Conservation (phyloP, 2,329 filamentous ascomycete species). For the Tolypocladium inflatum region DNA sequence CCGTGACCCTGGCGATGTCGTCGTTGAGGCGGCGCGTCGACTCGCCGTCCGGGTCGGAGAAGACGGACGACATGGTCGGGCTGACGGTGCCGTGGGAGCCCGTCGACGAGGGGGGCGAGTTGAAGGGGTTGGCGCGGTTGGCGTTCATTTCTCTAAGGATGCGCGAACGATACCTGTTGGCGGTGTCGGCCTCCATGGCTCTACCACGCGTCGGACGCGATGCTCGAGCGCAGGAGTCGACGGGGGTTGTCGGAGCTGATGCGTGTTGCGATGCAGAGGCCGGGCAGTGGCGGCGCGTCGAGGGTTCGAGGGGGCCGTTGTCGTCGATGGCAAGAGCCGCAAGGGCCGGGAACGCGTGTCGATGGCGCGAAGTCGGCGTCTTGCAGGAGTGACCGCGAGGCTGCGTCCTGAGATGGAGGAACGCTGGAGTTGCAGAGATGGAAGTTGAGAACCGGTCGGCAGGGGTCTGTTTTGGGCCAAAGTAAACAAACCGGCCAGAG, state of each 20-base stretch:
- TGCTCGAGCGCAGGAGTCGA: background rate
- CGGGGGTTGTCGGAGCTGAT: background rate
- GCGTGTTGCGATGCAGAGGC: background rate
- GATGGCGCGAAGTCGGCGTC: background rate
- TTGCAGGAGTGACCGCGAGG: background rate
- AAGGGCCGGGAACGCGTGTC: background rate
- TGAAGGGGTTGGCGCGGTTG: conserved; percentile 46
- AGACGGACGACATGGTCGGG: conserved; percentile 42
- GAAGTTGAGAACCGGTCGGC: background rate
- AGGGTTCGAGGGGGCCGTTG: background rate
- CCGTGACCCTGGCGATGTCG: conserved; percentile 34
- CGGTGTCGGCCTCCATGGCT: conserved; percentile 32
- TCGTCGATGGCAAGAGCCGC: background rate
- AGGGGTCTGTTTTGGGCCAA: background rate
- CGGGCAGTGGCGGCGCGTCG: background rate
- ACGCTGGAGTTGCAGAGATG: background rate
- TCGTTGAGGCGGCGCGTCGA: conserved; percentile 42
- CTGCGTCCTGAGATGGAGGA: background rate
- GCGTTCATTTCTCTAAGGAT: conserved; percentile 42
- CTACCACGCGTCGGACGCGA: conserved; percentile 5
- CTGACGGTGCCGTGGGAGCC: conserved; percentile 48
- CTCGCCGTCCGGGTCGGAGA: conserved; percentile 43
- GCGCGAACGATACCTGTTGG: conserved; percentile 34
- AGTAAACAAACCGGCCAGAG: background rate
- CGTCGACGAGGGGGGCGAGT: conserved; percentile 48